Conservation (phyloP, 2,329 filamentous ascomycete species). For the Lachnellula subtilissima region DNA sequence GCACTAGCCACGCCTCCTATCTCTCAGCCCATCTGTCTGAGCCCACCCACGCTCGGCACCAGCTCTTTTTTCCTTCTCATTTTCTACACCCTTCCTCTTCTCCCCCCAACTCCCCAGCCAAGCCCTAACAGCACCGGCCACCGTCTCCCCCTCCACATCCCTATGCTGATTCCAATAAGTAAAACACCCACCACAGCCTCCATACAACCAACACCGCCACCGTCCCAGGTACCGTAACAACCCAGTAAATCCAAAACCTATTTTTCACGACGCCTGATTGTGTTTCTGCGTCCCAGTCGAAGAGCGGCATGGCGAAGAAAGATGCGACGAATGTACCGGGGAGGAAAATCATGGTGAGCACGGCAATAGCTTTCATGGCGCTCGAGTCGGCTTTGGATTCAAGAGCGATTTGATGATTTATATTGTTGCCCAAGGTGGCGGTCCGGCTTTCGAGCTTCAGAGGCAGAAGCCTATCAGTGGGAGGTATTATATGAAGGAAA, state of each 20-base stretch:
- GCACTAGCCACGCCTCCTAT: not conserved
- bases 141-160: not conserved
- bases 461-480: not conserved
- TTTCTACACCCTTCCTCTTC: not conserved
- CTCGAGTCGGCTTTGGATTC: constrained; percentile 1
- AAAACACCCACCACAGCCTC: not conserved
- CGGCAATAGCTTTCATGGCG: constrained; percentile 11
- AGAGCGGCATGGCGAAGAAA: constrained; percentile 12
- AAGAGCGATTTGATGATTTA: not conserved
- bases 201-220: not conserved
- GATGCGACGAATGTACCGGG: constrained; percentile 2
- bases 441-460: not conserved
- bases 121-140: not conserved
- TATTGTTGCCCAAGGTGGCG: not conserved
- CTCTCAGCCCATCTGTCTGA: not conserved
- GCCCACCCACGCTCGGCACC: not conserved
- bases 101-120: not conserved
- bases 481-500: not conserved
- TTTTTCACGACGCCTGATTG: not conserved
- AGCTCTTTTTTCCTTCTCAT: not conserved
- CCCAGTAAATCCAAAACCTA: constrained; percentile 7
- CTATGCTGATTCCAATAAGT: not conserved
- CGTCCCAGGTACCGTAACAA: constrained; percentile 1
- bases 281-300: constrained; percentile 4
- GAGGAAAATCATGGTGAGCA: constrained; percentile 12